Conservation (phyloP, 495 filamentous ascomycete genomes). For the Penicillium robsamsonii region DNA sequence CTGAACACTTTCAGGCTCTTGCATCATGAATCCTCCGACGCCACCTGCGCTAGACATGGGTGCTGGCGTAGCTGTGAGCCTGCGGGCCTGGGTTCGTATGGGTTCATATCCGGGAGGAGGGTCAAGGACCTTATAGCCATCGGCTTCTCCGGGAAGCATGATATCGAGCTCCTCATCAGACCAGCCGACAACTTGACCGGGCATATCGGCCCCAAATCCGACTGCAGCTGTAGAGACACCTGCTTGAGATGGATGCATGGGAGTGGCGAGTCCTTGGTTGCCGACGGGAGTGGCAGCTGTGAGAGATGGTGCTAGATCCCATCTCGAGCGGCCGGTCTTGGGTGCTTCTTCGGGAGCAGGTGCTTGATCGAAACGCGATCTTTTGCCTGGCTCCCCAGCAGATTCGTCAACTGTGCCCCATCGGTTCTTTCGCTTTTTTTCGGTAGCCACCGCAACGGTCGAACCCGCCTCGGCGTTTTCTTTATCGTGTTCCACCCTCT, state of each 20-base stretch:
- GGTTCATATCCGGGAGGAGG: slow-evolving; percentile 91
- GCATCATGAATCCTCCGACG: slow-evolving; percentile 93
- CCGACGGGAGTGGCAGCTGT: slow-evolving; percentile 73
- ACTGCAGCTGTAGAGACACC: slow-evolving; percentile 53
- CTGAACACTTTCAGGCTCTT: slow-evolving; percentile 81
- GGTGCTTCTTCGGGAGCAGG: slow-evolving; percentile 58
- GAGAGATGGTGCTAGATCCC: slow-evolving; percentile 78
- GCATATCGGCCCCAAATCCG: slow-evolving; percentile 77
- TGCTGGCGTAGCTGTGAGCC: slow-evolving; percentile 72
- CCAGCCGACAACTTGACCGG: slow-evolving; percentile 71
- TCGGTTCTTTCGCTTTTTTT: slow-evolving; percentile 85
- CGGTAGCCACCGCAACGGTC: slow-evolving; percentile 58
- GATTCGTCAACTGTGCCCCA: slow-evolving; percentile 74
- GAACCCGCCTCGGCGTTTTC: slow-evolving; percentile 70
- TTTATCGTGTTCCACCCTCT: slow-evolving; percentile 60
- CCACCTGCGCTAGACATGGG: slow-evolving; percentile 59
- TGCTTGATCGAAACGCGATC: slow-evolving; percentile 89
- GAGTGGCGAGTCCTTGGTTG: slow-evolving; percentile 76
- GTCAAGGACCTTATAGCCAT: slow-evolving; percentile 87
- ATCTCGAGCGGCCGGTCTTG: slow-evolving; percentile 68
- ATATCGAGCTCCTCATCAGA: slow-evolving; percentile 93
- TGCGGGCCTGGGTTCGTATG: slow-evolving; percentile 72
- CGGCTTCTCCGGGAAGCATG: slow-evolving; percentile 74
- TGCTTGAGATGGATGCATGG: slow-evolving; percentile 76
- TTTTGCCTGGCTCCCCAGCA: slow-evolving; percentile 53